phyloP scores from a whole-genome alignment of 495 filamentous ascomycete species.

The Durotheca rogersii region DNA sequence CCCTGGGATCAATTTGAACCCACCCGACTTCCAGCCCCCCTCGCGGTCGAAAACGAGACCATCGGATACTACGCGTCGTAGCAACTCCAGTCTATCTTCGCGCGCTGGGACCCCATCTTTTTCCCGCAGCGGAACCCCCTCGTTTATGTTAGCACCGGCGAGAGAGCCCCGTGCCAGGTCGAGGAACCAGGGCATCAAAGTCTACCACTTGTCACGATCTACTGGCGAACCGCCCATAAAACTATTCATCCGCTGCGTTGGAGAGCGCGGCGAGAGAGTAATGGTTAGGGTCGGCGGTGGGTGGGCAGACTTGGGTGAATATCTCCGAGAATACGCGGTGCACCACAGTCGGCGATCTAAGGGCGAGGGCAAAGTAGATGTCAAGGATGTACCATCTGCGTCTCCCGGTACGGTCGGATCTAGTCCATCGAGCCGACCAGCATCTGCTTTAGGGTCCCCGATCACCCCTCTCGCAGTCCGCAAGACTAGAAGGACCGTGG shows the following conservation, averaged over 20 bases:
- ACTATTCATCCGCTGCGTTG: constrained; percentile 87
- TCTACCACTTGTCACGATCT: constrained; percentile 88
- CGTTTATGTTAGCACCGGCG: constrained; percentile 65
- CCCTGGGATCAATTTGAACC: constrained; percentile 49
- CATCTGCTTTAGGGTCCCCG: constrained; percentile 40
- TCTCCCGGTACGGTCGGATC: constrained; percentile 30
- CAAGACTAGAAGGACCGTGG: constrained; percentile 49
- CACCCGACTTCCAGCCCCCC: constrained; percentile 49
- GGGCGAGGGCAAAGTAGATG: constrained; percentile 54
- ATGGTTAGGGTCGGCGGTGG: constrained; percentile 98
- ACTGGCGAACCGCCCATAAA: constrained; percentile 85
- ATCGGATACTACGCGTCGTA: constrained; percentile 40
- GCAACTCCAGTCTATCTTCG: constrained; percentile 46
- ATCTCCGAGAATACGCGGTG: constrained; percentile 86
- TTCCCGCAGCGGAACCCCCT: constrained; percentile 62
- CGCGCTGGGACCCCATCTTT: constrained; percentile 34
- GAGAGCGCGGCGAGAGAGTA: constrained; percentile 84
- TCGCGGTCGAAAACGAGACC: constrained; percentile 38
- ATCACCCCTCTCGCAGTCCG: constrained; percentile 47
- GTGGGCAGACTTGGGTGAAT: constrained; percentile 94
- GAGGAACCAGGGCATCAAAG: constrained; percentile 68
- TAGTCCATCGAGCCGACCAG: constrained; percentile 46
- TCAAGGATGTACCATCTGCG: constrained; percentile 53
- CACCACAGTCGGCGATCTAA: constrained; percentile 74
- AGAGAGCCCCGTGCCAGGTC: constrained; percentile 47